Conservation (phyloP, 2,329 filamentous ascomycete species). For the Colletotrichum spinosum region DNA sequence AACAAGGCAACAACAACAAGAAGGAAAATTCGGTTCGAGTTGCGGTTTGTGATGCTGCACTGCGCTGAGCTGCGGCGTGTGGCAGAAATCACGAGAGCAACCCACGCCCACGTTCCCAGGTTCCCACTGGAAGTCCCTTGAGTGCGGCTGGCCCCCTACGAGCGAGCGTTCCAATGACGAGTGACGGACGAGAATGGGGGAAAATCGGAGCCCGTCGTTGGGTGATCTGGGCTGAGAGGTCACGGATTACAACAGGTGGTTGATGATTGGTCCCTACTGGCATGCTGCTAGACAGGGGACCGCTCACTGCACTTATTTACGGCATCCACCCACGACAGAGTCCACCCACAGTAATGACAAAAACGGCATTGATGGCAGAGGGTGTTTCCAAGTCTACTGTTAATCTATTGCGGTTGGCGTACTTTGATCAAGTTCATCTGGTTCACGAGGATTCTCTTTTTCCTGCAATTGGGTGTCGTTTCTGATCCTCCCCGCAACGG, state of each 20-base stretch:
- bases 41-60: constrained; percentile 18
- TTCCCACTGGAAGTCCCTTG: too few relatives aligned
- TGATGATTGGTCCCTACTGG: constrained; percentile 27
- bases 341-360: constrained; percentile 6
- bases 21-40: not conserved
- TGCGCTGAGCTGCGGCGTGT: constrained; percentile 20
- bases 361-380: constrained; percentile 23
- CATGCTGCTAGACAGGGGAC: constrained; percentile 29
- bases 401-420: too few relatives aligned
- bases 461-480: too few relatives aligned
- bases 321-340: constrained; percentile 17
- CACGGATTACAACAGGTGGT: constrained; percentile 37
- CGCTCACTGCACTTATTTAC: not conserved
- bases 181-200: constrained; percentile 34
- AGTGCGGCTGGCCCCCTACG: constrained; percentile 19
- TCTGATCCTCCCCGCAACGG: too few relatives aligned
- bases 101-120: too few relatives aligned
- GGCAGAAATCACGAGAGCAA: constrained; percentile 34
- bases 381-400: too few relatives aligned
- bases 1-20: constrained; percentile 1
- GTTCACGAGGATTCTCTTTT: not conserved
- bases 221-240: constrained; percentile 37
- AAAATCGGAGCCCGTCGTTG: constrained; percentile 34
- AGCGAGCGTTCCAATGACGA: constrained; percentile 33
- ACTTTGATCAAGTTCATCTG: not conserved